Percentiles rank a stretch among this genome's conserved stretches.
Evolutionary conservation across 2,329 filamentous ascomycete genomes (phyloP).

Genomic region (Penicillium sp.): DNA sequence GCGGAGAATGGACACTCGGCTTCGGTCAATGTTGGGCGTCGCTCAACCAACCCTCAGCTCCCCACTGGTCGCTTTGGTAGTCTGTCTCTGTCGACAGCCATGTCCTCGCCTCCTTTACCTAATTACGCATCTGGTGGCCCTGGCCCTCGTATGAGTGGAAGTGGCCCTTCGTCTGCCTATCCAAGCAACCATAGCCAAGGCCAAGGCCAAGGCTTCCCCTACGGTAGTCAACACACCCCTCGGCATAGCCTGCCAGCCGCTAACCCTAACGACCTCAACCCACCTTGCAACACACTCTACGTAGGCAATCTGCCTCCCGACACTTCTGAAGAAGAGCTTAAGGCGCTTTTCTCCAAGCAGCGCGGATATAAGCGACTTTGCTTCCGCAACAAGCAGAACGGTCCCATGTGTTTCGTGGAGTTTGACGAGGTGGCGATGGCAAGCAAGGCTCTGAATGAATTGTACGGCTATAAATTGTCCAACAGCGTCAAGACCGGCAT

Average conservation of each 20-base stretch:
- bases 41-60: slow-evolving; percentile 70
- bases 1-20: slow-evolving; percentile 66
- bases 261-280: slow-evolving; percentile 94
- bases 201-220: slow-evolving; percentile 56
- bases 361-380: slow-evolving; percentile 93
- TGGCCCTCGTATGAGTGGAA: slow-evolving; percentile 46
- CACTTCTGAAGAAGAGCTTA: slow-evolving; percentile 92
- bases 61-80: slow-evolving; percentile 67
- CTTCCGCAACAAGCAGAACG: slow-evolving; percentile 91
- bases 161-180: slow-evolving; percentile 56
- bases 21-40: slow-evolving; percentile 50
- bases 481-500: slow-evolving; percentile 96
- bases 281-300: slow-evolving; percentile 95
- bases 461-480: slow-evolving; percentile 83
- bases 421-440: slow-evolving; percentile 93
- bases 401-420: slow-evolving; percentile 98
- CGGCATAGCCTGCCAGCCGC: slow-evolving; percentile 76
- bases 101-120: slow-evolving; percentile 57
- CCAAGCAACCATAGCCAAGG: slow-evolving; percentile 59
- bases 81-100: slow-evolving; percentile 71
- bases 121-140: slow-evolving; percentile 53
- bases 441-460: slow-evolving; percentile 83
- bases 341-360: slow-evolving; percentile 88
- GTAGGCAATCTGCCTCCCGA: slow-evolving; percentile 95
- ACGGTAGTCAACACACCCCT: slow-evolving; percentile 59